Evolutionary conservation across 352 stramenopile genomes (phyloP).

Genomic region (Phytophthora parvispora): DNA sequence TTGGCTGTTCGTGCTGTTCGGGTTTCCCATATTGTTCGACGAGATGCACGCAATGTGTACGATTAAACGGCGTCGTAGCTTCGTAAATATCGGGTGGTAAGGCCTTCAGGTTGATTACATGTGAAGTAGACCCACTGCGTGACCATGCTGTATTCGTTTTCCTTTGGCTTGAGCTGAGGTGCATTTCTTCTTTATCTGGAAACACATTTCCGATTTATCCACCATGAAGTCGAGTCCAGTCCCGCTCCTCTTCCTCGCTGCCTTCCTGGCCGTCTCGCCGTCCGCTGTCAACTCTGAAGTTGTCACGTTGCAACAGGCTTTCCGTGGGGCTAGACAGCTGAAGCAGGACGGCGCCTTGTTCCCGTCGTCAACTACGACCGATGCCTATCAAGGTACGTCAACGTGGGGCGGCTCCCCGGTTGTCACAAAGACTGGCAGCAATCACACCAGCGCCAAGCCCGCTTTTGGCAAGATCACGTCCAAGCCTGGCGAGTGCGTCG

Average conservation of each 20-base stretch:
- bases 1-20: not conserved
- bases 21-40: conserved; percentile 4
- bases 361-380: not conserved
- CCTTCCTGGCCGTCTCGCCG: not conserved
- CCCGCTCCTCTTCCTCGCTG: not conserved
- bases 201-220: conserved; percentile 5
- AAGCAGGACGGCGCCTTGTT: not conserved
- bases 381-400: not conserved
- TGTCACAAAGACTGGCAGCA: conserved; percentile 18
- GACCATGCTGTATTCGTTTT: not conserved
- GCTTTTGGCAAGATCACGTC: no score
- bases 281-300: not conserved
- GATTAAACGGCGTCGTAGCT: not conserved
- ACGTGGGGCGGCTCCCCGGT: conserved; percentile 23
- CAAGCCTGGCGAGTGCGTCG: no score
- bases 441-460: conserved; percentile 6
- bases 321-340: not conserved
- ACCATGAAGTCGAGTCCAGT: conserved; percentile 5
- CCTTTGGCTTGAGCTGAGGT: no score
- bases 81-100: no score
- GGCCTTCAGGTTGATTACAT: no score
- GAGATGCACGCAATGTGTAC: not conserved
- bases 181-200: not conserved
- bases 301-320: not conserved
- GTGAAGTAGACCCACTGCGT: no score